phyloP scores from a whole-genome alignment of 441 rosid species.

The Syzygium malaccense region DNA sequence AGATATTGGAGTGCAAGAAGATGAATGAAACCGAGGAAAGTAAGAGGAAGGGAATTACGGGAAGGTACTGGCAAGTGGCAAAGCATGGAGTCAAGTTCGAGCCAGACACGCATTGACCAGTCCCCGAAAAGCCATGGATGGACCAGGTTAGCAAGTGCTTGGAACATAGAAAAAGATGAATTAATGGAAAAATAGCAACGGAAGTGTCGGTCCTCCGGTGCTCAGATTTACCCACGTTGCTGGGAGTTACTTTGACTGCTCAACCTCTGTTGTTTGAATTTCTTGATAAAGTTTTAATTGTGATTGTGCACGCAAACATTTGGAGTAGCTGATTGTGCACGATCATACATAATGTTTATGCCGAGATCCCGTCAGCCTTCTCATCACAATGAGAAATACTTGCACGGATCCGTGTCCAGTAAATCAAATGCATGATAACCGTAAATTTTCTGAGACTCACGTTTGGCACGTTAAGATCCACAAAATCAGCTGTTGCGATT shows the following conservation, averaged over 20 bases:
- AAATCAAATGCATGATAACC: fast-evolving
- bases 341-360: background rate
- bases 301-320: background rate
- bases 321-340: background rate
- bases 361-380: background rate
- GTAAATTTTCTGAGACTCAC: background rate
- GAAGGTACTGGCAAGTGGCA: background rate
- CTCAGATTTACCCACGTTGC: background rate
- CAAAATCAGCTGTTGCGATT: too few relatives aligned
- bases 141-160: background rate
- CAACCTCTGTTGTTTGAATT: background rate
- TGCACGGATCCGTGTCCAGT: fast-evolving
- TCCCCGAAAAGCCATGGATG: background rate
- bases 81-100: background rate
- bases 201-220: background rate
- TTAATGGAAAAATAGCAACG: too few relatives aligned
- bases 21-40: background rate
- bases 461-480: fast-evolving
- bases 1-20: background rate
- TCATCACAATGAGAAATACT: background rate
- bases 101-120: background rate
- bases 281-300: background rate
- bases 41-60: background rate
- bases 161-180: background rate
- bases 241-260: background rate